These are phyloP conservation scores for Debaryomyces singareniensis DNA, from an alignment of 1,139 yeast genomes.

Conservation along the genomic window DNA sequence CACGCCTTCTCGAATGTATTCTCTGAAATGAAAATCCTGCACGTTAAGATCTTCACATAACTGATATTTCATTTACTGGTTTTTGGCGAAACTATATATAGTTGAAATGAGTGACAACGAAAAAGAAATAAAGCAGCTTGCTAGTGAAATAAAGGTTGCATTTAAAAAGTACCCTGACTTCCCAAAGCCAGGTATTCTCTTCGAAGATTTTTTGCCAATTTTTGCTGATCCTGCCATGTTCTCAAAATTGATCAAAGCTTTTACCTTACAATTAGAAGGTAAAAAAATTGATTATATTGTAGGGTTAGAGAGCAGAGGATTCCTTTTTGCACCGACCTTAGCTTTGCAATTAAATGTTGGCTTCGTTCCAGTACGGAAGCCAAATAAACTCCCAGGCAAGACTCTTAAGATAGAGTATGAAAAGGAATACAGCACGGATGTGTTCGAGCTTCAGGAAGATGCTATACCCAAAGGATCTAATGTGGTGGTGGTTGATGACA, in stretches of 20 bases:
- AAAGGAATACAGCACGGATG: constrained; percentile 91
- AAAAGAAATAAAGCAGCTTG: constrained; percentile 34
- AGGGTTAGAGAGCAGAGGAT: constrained; percentile 96
- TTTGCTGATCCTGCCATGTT: constrained; percentile 78
- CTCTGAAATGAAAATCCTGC: background rate
- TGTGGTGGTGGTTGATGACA: constrained; percentile 87
- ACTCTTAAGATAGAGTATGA: constrained; percentile 64
- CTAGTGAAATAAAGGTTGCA: constrained; percentile 57
- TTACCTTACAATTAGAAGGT: constrained; percentile 65
- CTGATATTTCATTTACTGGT: no score
- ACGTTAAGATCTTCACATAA: no score
- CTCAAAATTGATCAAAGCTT: constrained; percentile 74
- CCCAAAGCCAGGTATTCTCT: constrained; percentile 87
- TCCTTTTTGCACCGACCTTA: constrained; percentile 89
- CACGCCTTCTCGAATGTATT: constrained; percentile 4
- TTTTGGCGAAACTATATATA: no score
- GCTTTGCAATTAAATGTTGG: constrained; percentile 88
- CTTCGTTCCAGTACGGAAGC: constrained; percentile 90
- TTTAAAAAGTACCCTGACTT: constrained; percentile 86
- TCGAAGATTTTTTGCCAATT: constrained; percentile 93
- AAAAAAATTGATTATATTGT: constrained; percentile 79
- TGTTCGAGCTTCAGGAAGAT: constrained; percentile 81
- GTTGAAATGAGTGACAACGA: constrained; percentile 1
- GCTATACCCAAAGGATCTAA: constrained; percentile 75
- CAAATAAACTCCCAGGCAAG: constrained; percentile 92